Evolutionary conservation across 805 yeast genomes (phyloP), one percentile per base, ranked within the genome.

Genomic region (Candida boleticola): DNA sequence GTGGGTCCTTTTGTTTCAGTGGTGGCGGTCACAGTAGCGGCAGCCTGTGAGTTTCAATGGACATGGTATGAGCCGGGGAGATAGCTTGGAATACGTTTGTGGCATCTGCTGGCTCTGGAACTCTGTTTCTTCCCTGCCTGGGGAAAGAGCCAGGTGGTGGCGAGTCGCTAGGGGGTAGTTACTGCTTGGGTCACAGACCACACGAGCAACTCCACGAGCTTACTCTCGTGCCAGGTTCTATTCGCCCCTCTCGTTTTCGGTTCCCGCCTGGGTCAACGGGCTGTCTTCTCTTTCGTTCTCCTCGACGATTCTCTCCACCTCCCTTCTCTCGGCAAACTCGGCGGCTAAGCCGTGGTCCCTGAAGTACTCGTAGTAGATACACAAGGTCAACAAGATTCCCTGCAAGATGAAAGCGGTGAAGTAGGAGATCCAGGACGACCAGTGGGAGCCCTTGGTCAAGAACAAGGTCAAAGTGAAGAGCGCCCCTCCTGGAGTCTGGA

Each of bases 401-500:
- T 88, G 96, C 16, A 85, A 58, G 3, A 63, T 46, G 0, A 92
- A 90, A 0, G 95, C 89, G 1, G 82, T 73, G 35, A 85, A 71
- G 53, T 82, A 85, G 7, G 95, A 88, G 30, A 87, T 55, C 95
- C 95, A 88, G 10, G 89, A 79, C 51, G 92, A 83, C 96, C 96
- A 88, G 47, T 78, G 78, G 1, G 92, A 78, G 5, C 88, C 93
- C 33, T 85, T 84, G 36, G 89, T 79, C 45, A 77, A 58, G 41
- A 79, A 83, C 40, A 88, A 66, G 1, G 86, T 79, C n/a, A 79
- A 71, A 2, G 93, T 77, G 85, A 92, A 88, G 2, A 87, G 43
- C 48, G 76, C 83, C 14, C 96, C 96, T 13, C 96, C 96, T 0
- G 96, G 96, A 16, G 95, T 86, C 58, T 88, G 96, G 48, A 89